A percentile compares a stretch with the other conserved stretches of the same genome.
Conservation (phyloP, 1,284 basidiomycete species). For the Fomitopsis pinicola region DNA sequence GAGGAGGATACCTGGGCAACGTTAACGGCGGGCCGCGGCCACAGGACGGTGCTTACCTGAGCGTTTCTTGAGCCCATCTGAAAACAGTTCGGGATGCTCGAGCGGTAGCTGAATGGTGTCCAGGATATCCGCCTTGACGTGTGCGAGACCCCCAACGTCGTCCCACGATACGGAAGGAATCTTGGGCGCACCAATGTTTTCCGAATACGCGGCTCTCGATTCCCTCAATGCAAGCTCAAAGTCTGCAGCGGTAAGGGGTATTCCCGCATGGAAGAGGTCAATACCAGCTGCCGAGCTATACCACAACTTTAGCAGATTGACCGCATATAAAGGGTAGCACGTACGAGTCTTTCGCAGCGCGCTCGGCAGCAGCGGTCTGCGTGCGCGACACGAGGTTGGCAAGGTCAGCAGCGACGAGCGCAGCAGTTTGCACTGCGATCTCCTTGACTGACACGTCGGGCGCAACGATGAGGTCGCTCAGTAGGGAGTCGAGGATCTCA, state of each 20-base stretch:
- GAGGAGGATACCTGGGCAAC: constrained; percentile 68
- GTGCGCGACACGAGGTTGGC: constrained; percentile 68
- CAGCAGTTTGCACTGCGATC: constrained; percentile 89
- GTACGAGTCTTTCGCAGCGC: constrained; percentile 41
- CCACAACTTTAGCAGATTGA: neutral
- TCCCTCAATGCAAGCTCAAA: constrained; percentile 74
- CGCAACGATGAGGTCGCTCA: constrained; percentile 47
- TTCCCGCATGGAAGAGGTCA: constrained; percentile 38
- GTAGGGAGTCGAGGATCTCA: constrained; percentile 53
- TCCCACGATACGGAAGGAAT: constrained; percentile 98
- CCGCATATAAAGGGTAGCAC: constrained; percentile 12
- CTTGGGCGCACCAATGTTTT: constrained; percentile 93
- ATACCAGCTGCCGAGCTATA: constrained; percentile 1
- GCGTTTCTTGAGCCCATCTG: constrained; percentile 91
- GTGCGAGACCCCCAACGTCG: constrained; percentile 90
- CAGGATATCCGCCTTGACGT: constrained; percentile 91
- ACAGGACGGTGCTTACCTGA: constrained; percentile 56
- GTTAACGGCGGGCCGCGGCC: neutral
- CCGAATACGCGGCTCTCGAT: constrained; percentile 80
- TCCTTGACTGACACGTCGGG: constrained; percentile 75
- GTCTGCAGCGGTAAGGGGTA: constrained; percentile 64
- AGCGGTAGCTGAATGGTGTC: constrained; percentile 97
- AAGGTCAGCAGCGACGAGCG: constrained; percentile 84
- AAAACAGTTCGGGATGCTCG: constrained; percentile 92
- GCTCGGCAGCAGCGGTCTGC: constrained; percentile 53